Evolutionary conservation across 257 asterid species (phyloP).

Genomic region (Solanum gandarillasii): DNA sequence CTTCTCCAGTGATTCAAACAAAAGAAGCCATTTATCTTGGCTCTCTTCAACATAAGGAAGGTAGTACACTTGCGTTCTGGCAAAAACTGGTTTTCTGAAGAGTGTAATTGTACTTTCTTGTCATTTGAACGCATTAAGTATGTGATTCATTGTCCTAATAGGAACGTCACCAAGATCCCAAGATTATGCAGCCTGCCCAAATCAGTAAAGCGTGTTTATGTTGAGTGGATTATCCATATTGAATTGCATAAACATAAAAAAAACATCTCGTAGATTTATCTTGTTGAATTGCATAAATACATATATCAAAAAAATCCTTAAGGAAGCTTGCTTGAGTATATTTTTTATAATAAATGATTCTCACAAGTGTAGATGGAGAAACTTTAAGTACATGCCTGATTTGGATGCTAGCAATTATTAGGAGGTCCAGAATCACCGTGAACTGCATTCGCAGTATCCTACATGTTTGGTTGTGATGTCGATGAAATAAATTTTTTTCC

Average conservation of each 20-base stretch:
- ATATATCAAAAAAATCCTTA: neutral
- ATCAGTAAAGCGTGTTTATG: slow-evolving; percentile 34
- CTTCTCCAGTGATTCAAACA: slow-evolving; percentile 23
- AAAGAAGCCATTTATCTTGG: slow-evolving; percentile 13
- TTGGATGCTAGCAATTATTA: too few relatives aligned
- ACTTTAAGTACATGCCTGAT: too few relatives aligned
- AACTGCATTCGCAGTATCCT: too few relatives aligned
- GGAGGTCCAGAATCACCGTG: too few relatives aligned
- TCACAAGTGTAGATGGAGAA: too few relatives aligned
- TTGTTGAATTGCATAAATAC: neutral
- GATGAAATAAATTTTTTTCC: too few relatives aligned
- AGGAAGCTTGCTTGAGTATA: neutral
- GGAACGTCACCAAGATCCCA: slow-evolving; percentile 34
- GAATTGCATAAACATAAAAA: neutral
- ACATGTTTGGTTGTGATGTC: too few relatives aligned
- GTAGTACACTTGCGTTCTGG: slow-evolving; percentile 9
- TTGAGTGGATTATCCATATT: neutral
- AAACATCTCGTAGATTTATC: neutral
- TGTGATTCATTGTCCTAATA: slow-evolving; percentile 21
- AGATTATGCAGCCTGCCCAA: slow-evolving; percentile 25
- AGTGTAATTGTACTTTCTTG: slow-evolving; percentile 2
- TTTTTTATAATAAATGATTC: neutral
- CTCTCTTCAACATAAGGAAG: slow-evolving; percentile 26
- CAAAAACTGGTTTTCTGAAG: slow-evolving; percentile 3
- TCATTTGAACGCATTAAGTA: slow-evolving; percentile 1